A percentile compares a stretch with the other conserved stretches of the same genome.
Evolutionary conservation across 176 grass and related monocot genomes (phyloP).

Genomic region (Phyllostachys edulis): DNA sequence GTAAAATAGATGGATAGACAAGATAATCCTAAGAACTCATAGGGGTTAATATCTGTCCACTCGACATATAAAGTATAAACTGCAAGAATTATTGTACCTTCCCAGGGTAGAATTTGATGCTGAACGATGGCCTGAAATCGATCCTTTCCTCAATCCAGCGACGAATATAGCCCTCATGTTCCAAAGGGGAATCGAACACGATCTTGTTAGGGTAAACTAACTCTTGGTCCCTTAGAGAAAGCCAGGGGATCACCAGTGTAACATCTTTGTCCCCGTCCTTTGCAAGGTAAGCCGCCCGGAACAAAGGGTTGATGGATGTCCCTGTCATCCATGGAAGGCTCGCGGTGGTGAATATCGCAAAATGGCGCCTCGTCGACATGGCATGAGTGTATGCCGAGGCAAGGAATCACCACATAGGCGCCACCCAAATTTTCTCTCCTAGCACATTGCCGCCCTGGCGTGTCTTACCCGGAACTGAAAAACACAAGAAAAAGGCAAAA

Average conservation of each 20-base stretch:
- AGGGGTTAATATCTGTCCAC: not conserved
- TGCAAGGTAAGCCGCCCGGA: slow-evolving; percentile 65
- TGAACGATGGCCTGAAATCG: slow-evolving; percentile 54
- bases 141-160: slow-evolving; percentile 78
- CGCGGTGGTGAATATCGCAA: slow-evolving; percentile 88
- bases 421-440: not conserved
- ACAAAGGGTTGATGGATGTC: slow-evolving; percentile 80
- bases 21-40: not conserved
- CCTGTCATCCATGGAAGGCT: slow-evolving; percentile 99
- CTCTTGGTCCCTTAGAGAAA: slow-evolving; percentile 65
- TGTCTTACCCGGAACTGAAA: not conserved
- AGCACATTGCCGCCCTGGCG: not conserved
- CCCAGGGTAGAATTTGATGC: slow-evolving; percentile 84
- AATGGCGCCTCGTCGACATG: slow-evolving; percentile 62
- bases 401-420: not conserved
- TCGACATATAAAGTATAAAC: not conserved
- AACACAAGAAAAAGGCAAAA: not conserved
- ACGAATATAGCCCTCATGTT: slow-evolving; percentile 72
- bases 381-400: not conserved
- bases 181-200: slow-evolving; percentile 59
- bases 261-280: slow-evolving; percentile 64
- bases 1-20: not conserved
- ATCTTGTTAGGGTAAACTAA: slow-evolving; percentile 76
- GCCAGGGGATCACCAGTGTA: slow-evolving; percentile 90
- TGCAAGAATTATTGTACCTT: slow-evolving; percentile 52